Base-by-base conservation (phyloP, 1,284 basidiomycete species). In the Moniliophthora roreri region DNA sequence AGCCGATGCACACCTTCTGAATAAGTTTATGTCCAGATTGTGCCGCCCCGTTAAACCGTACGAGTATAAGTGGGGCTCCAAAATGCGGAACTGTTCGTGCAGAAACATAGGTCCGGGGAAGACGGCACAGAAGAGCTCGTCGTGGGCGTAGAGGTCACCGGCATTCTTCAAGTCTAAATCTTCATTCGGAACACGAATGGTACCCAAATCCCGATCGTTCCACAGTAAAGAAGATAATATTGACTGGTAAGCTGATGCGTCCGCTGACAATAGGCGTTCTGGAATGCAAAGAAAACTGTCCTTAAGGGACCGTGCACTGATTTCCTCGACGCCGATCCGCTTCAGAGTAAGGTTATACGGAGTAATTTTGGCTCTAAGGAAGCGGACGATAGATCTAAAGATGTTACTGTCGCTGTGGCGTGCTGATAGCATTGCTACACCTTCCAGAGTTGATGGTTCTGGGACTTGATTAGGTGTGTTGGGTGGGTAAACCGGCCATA, bases 1-100 rank as follows among this genome's bases (percentile, higher is more conserved):
- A 3, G 66, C 64, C 3, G 54, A 35, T 5, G 66, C 73, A 48
- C 73, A 76, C 2, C 51, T 50, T 20, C 49, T 58, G 62, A 76
- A 76, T 45, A 65, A 65, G 2, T 57, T 41, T 10, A 72, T 49
- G 48, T 70, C 56, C 35, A 75, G 50, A 35, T 63, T 54, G 0
- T 24, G 53, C 36, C 65, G 62, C 8, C 56, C 56, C 28, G 67
- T 66, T 26, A 76, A 53, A 6, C 69, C 69, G 26, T 32, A 13
- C 21, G 16, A 11, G 9, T 15, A 24, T 16, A 46, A 28, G 15
- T 32, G 21, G 24, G 15, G 20, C n/a, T 46, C 44, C 9, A 46
- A 18, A 2, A 16, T 16, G n/a, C 16, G 11, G 26, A 46, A 46
- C 21, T n/a, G 3, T 11, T 46, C 11, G 28, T 46, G 21, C 16